Base-by-base conservation (phyloP, 352 stramenopile species). In the Phytophthora niederhauseri region DNA sequence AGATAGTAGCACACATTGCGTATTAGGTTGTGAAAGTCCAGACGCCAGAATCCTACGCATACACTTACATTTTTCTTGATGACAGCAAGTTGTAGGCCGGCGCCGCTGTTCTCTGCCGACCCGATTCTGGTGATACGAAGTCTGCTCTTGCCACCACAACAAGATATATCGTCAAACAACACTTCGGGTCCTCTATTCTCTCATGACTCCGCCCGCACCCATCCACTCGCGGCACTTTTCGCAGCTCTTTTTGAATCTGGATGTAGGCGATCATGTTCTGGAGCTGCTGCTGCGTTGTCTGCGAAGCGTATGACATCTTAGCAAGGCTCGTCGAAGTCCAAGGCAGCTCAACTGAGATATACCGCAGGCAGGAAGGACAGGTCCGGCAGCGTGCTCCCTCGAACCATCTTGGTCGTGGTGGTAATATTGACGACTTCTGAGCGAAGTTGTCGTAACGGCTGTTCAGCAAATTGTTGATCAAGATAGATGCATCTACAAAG, bases 211-310 rank as follows among this genome's bases (percentile, higher is more conserved):
- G 26, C 20, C 69, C 70, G 26, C 64, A 91, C 85, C 74, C 89
- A 62, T 90, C 82, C 36, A 93, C 75, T 41, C 84, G 85, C 3
- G 83, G 83, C 5, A 93, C 53, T 51, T 66, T 55, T 57, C 75
- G 70, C 46, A 66, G 61, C 36, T 89, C 77, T 34, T 76, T 79
- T 55, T 89, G 80, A 31, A 75, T 71, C 57, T 88, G 67, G 24
- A 78, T 72, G 53, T 78, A 78, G 58, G 84, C 59, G 45, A 89
- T 41, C 54, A 93, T 64, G 61, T 92, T 85, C 30, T 89, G 80
- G 19, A 93, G 59, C 57, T 93, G 82, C 66, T 91, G 80, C 58
- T 91, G 82, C 20, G 78, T 66, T 6, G 53, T 55, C 82, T 91
- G 46, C 3, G 46, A 61, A 14, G 12, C 12, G 22, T 50, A 20